These are phyloP conservation scores for Umbellularia californica DNA, from an alignment of 164 flowering plant species.

Conservation along the genomic window DNA sequence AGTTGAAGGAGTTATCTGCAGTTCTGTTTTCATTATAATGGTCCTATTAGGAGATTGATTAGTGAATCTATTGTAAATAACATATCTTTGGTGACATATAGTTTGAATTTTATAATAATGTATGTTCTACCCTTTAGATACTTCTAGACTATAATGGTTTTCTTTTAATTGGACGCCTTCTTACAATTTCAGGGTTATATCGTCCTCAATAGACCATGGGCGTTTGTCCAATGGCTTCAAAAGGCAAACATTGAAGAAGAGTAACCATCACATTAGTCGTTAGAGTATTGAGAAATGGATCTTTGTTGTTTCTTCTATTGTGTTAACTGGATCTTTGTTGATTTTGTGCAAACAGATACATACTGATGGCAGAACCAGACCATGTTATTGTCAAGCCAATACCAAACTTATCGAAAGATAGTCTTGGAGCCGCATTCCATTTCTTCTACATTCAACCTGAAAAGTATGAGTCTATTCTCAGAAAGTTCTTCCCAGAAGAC, in stretches of 20 bases:
- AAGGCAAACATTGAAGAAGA: conserved; percentile 92
- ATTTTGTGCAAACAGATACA: conserved; percentile 51
- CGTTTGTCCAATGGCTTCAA: conserved; percentile 98
- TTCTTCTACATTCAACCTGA: conserved; percentile 97
- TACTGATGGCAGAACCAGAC: conserved; percentile 97
- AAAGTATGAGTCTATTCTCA: conserved; percentile 63
- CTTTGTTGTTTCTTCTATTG: background rate
- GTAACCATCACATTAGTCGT: conserved; percentile 36
- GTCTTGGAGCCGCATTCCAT: conserved; percentile 91
- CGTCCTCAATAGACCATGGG: conserved; percentile 99
- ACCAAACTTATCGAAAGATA: conserved; percentile 79
- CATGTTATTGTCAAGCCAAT: conserved; percentile 95
- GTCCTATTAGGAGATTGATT: too few relatives aligned
- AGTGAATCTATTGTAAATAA: too few relatives aligned
- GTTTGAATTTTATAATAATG: too few relatives aligned
- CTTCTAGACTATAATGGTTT: background rate
- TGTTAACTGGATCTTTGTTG: conserved; percentile 3
- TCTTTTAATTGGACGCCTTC: background rate
- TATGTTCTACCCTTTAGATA: too few relatives aligned
- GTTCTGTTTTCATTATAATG: too few relatives aligned
- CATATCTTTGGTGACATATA: too few relatives aligned
- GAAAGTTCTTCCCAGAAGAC: conserved; percentile 82
- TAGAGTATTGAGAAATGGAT: background rate
- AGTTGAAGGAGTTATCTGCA: too few relatives aligned
- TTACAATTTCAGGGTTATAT: conserved; percentile 72